Evolutionary conservation across 257 asterid genomes (phyloP), one percentile per base, ranked within the genome.

Genomic region (Rubia yunnanensis): DNA sequence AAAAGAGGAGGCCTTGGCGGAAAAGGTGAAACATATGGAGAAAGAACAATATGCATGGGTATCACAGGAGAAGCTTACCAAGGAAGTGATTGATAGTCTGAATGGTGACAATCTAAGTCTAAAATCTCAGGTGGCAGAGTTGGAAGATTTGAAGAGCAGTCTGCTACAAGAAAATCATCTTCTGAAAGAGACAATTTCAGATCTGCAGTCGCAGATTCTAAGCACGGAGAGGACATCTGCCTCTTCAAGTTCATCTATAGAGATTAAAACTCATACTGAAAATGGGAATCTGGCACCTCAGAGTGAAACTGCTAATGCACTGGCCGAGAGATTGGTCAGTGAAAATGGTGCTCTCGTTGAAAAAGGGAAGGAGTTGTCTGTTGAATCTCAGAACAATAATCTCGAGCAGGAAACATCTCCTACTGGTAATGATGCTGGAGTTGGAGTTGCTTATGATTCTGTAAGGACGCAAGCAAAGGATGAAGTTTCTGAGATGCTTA

Each of bases 51-150:
- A 81, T 62, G 69, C 74, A 54, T 82, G 84, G 88, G 57, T 74
- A 66, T 75, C 76, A 63, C 83, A 81, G 79, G 91, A 85, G 96
- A 78, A 74, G 65, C 73, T 80, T 60, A 73, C 82, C 68, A 76
- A 63, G 71, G 87, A 84, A 73, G 74, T 75, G 68, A 65, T 82
- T 76, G 74, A 83, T 77, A 68, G 72, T 72, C 82, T 84, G 72
- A 80, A 76, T 64, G 64, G 54, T 66, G 88, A 80, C 41, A 82
- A 81, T 73, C 64, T 80, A 74, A 69, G 72, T 53, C 76, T 90
- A 80, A 82, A 68, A 75, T 78, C 79, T 65, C 83, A 81, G 97
- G 97, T 88, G 83, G 65, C 66, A 70, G 87, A 80, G 77, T 75
- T 85, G 79, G 95, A 85, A 79, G 84, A 77, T 61, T 77, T 81